Percentiles rank a stretch among this genome's conserved stretches.
Conservation (phyloP, 306 rosid species). For the Trifolium fragiferum region DNA sequence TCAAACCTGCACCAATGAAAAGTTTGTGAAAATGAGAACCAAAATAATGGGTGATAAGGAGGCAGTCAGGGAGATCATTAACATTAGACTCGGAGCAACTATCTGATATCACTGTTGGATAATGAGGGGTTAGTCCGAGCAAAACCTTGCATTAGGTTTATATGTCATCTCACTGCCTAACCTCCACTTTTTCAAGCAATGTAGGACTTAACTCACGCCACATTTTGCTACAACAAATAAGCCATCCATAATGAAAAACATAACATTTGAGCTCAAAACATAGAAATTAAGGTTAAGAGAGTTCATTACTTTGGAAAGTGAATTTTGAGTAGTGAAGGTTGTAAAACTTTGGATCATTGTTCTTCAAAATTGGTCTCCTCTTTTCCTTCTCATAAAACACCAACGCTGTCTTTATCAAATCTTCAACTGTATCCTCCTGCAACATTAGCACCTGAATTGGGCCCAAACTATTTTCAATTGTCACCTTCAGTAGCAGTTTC, state of each 20-base stretch:
- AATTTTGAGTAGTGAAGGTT: slow-evolving; percentile 67
- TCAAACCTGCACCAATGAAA: slow-evolving; percentile 55
- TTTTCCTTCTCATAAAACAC: slow-evolving; percentile 53
- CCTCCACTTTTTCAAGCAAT: too few relatives aligned
- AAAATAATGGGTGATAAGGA: too few relatives aligned
- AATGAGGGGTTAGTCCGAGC: too few relatives aligned
- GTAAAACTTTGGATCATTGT: slow-evolving; percentile 52
- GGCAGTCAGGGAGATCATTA: too few relatives aligned
- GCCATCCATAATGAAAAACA: background rate
- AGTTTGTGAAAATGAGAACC: background rate
- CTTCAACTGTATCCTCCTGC: slow-evolving; percentile 53
- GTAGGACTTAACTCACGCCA: too few relatives aligned
- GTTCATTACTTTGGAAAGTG: slow-evolving; percentile 53
- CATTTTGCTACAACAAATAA: too few relatives aligned
- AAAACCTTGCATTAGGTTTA: too few relatives aligned
- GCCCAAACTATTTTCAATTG: slow-evolving; percentile 60
- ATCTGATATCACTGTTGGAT: too few relatives aligned
- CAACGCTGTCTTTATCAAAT: slow-evolving; percentile 55
- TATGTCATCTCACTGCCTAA: too few relatives aligned
- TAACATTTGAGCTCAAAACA: background rate
- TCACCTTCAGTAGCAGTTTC: slow-evolving; percentile 62
- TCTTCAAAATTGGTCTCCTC: slow-evolving; percentile 61
- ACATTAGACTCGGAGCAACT: too few relatives aligned
- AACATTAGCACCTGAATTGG: slow-evolving; percentile 56
- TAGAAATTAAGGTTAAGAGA: background rate